These are phyloP conservation scores for Catenaria anguillulae DNA, from an alignment of 371 early-diverging fungal species.

Conservation along the genomic window DNA sequence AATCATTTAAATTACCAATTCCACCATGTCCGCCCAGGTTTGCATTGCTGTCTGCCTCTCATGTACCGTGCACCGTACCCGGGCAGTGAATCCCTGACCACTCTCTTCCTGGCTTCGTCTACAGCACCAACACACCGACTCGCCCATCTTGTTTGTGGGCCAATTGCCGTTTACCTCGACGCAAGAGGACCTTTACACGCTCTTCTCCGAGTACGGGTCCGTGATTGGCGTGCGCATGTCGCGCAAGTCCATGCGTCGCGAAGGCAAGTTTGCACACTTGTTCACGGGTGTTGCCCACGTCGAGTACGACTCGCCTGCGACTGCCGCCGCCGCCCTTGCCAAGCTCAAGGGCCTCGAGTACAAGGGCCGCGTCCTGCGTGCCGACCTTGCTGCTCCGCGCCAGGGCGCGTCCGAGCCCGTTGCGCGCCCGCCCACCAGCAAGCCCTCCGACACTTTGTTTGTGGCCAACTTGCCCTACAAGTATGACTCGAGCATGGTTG, in stretches of 20 bases:
- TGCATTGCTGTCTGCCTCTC: no score
- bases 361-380: background rate
- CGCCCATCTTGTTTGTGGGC: background rate
- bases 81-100: no score
- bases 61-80: no score
- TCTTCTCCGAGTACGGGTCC: background rate
- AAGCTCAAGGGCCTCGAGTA: background rate
- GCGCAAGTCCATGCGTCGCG: background rate
- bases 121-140: no score
- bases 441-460: slow-evolving; percentile 18
- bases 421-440: slow-evolving; percentile 14
- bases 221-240: background rate
- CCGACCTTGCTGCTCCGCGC: background rate
- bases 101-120: no score
- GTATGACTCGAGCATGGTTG: slow-evolving; percentile 11
- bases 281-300: background rate
- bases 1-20: no score
- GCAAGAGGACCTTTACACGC: background rate
- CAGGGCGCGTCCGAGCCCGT: background rate
- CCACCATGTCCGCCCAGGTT: no score
- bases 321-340: background rate
- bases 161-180: background rate
- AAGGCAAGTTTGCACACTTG: background rate
- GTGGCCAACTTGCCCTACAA: slow-evolving; percentile 26
- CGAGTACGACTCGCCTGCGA: background rate